Evolutionary conservation across 2,329 filamentous ascomycete species (phyloP).

Genomic region (Neopestalotiopsis rosae): DNA sequence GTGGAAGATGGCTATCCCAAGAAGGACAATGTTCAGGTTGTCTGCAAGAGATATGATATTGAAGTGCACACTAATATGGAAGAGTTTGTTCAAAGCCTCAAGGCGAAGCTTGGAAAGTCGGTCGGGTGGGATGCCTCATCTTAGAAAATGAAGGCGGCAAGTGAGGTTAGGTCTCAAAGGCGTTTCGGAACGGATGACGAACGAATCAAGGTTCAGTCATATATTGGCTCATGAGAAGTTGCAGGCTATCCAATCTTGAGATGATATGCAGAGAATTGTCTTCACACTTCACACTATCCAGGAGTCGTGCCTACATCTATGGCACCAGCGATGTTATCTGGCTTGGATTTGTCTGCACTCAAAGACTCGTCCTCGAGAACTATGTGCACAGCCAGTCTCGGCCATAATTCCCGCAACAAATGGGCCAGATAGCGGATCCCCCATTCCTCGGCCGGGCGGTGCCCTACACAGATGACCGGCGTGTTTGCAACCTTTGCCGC

Average conservation of each 20-base stretch:
- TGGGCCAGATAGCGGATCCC: constrained; percentile 23
- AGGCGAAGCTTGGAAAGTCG: constrained; percentile 31
- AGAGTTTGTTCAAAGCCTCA: constrained; percentile 44
- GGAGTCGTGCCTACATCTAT: not conserved
- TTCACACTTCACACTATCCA: not conserved
- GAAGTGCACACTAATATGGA: constrained; percentile 47
- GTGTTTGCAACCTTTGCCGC: constrained; percentile 20
- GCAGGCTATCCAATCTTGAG: no score
- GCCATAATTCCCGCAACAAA: constrained; percentile 19
- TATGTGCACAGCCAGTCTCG: constrained; percentile 19
- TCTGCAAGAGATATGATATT: constrained; percentile 55
- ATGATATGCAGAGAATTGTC: not conserved
- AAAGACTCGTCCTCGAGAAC: constrained; percentile 23
- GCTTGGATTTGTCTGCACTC: not conserved
- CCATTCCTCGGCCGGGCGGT: constrained; percentile 26
- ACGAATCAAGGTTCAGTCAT: no score
- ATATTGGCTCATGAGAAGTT: no score
- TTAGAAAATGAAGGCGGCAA: no score
- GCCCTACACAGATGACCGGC: constrained; percentile 25
- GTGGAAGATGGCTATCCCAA: constrained; percentile 57
- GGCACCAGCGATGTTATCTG: not conserved
- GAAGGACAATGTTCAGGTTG: constrained; percentile 64
- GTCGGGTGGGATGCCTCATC: not conserved
- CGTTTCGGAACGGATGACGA: no score
- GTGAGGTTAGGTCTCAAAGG: no score